Base-by-base conservation (phyloP, 2,329 filamentous ascomycete species). In the Epichloe scottii region DNA sequence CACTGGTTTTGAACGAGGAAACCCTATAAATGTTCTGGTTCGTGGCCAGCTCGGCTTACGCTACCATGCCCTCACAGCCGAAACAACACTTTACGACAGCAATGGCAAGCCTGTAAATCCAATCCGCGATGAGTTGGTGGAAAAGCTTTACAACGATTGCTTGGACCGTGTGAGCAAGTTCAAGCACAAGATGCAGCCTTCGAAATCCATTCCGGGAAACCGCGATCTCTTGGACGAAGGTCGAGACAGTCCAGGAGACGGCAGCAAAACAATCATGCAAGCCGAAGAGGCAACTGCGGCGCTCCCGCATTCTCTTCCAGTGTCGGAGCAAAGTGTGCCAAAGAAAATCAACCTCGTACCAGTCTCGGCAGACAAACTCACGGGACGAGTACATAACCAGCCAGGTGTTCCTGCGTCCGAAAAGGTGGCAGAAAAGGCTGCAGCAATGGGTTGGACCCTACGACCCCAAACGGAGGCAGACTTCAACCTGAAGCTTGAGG, bases 1-100 rank as follows among this genome's bases (percentile, higher is more conserved):
- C 54, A 96, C 94, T 35, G 93, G 93, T 0, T 98, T 97, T 64
- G 89, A 97, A 58, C 81, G 88, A 57, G 94, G 94, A 17, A 98
- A 98, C 60, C 93, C 93, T 5, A 71, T 98, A 59, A 94, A 96
- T 63, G 81, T 90, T 46, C 81, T 98, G 53, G 83, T 98, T 51
- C 84, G 93, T 57, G 90, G 88, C 15, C 94, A 98, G 67, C 76
- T 98, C 46, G 87, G 85, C 26, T 76, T 98, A 19, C 83, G 83
- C 15, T 96, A 95, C 63, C 89, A 96, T 66, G 75, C 85, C 23
- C 73, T 98, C 54, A 84, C 82, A 57, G 73, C 81, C n/a, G 79
- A 82, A 39, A 91, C 91, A 15, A 93, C 89, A 8, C 82, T 98
- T 10, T 96, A 96, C 70, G 94, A 98, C 68, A 78, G 77, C 49